Evolutionary conservation across 768 basidiomycete species (phyloP), one percentile per base, ranked within the genome.

Genomic region (Trametes elegans): DNA sequence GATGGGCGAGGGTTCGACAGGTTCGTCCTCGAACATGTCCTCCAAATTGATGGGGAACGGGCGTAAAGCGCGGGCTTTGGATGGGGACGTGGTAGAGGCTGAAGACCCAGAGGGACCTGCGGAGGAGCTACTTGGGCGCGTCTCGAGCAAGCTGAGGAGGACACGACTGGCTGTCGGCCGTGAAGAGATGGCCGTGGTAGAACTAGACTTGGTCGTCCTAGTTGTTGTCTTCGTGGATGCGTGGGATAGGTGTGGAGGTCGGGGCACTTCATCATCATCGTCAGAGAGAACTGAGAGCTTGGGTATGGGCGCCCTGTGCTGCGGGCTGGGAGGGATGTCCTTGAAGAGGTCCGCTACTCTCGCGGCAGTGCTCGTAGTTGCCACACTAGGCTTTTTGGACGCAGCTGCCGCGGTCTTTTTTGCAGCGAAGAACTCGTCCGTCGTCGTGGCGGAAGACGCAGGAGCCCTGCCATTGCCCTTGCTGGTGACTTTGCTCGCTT

Each of bases 31-130:
- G 24, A 21, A 26, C 36, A 42, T n/a, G 3, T 38, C 16, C 23
- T 57, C 50, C 16, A 62, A 50, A 5, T 51, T 47, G 46, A 62
- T 49, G 2, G 61, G 61, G 53, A 62, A 62, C 2, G 61, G 61
- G 1, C 51, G 58, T 3, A 53, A 31, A 3, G 46, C 23, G 26
- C 54, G 57, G 1, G 34, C 4, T 23, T 43, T 55, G 9, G 49
- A 39, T 1, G 49, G 42, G 1, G 39, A 46, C 19, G 58, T 23
- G n/a, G 38, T 16, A 26, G 48, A 46, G 13, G 28, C 19, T 4
- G 8, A 23, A 1, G 40, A 34, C 1, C 43, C 24, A 1, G 36
- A 46, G 19, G 19, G 11, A 8, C 36, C 31, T 7, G 34, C 26
- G 2, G 42, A 19, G 7, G 51, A 3, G 9, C 11, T 26, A 6